Base-by-base conservation (phyloP, 2,329 filamentous ascomycete genomes). In the Cyclaneusma minus region DNA sequence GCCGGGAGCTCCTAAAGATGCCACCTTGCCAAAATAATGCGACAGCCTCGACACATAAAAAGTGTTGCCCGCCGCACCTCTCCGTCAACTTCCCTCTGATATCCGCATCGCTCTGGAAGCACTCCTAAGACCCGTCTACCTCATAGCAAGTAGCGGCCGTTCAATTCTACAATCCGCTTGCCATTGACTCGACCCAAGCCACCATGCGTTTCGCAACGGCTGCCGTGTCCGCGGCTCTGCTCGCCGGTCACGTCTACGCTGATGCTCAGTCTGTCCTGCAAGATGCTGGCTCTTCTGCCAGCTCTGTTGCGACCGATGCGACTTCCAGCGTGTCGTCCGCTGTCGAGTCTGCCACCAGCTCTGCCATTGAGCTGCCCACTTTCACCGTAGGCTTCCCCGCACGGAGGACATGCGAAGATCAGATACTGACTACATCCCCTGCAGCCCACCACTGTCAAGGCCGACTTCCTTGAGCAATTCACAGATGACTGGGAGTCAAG, bases 401-500 rank as follows among this genome's bases (percentile, higher is more conserved):
- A 7, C 4, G 15, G 11, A 13, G 8, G 4, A 11, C n/a, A 11
- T 13, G n/a, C 12, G 3, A 11, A 6, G n/a, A 20, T 23, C n/a
- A 16, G 17, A 18, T 20, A 20, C 38, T 42, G 29, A 43, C 22
- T 16, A 13, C 5, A 7, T 14, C 17, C 25, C 18, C 22, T 24
- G 10, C 48, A 98, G 87, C 85, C 89, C 33, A 82, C 84, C 39
- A 68, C 62, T 36, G 54, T 95, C 47, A 89, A 94, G 62, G 89
- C 77, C 41, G 82, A 84, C 34, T 98, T 98, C 70, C 62, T 95
- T 38, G 89, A 98, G 64, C 89, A 98, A 58, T 98, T 98, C 64
- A 92, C 82, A 58, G 80, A 91, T 43, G 85, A 82, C 58, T 95
- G 87, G 87, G 79, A 94, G 42, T 61, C 68, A 39, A 69, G 85